Conservation (phyloP, 2,329 filamentous ascomycete species). For the Beauveria pseudobassiana region DNA sequence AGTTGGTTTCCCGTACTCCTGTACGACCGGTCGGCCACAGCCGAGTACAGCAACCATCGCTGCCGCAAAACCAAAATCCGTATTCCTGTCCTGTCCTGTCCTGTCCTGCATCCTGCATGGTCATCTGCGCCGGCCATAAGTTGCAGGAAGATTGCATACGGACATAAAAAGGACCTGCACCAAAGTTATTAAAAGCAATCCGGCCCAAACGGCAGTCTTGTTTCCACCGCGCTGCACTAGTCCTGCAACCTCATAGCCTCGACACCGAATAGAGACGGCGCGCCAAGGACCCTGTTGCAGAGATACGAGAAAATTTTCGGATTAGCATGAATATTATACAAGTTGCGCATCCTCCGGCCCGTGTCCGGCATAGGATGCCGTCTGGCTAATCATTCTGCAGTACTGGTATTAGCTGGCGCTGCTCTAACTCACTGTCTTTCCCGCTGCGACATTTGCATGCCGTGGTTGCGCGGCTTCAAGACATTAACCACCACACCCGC, state of each 20-base stretch:
- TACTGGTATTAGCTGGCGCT: background rate
- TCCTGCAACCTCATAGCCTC: background rate
- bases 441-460: no score
- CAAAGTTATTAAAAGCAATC: background rate
- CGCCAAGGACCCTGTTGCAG: constrained; percentile 2
- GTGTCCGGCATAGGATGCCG: background rate
- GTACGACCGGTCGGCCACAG: no score
- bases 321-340: background rate
- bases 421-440: background rate
- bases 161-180: background rate
- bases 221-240: background rate
- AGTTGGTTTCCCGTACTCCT: no score
- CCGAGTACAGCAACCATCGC: no score
- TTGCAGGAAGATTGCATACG: no score
- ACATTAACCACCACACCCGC: background rate
- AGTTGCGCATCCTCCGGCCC: background rate
- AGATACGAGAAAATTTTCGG: background rate
- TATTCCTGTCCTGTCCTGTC: no score
- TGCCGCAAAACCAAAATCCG: no score
- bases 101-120: background rate
- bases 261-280: background rate
- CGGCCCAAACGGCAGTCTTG: constrained; percentile 1
- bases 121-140: background rate
- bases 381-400: background rate
- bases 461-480: background rate